Evolutionary conservation across 192 early-diverging fungal genomes (phyloP), one percentile per base, ranked within the genome.

Genomic region (Obelidium mucronatum): DNA sequence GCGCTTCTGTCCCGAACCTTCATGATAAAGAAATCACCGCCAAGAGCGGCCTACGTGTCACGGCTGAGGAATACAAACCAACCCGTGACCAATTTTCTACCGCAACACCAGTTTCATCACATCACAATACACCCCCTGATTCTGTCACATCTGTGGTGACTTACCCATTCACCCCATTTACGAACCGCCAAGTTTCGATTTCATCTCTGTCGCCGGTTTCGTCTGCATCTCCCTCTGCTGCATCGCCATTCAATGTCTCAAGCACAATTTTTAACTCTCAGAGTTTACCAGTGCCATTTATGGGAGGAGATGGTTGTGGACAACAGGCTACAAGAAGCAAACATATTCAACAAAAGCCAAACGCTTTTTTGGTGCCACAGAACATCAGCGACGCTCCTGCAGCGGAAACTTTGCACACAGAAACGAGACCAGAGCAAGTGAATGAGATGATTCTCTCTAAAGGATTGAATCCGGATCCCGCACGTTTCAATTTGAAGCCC

Each of bases 401-500:
- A 28, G 62, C 35, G 15, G 6, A 22, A 60, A 26, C 28, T n/a
- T 40, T 35, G 0, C 62, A 55, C 8, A 34, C 69, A 24, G 31
- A 17, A n/a, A 34, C 58, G 36, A 39, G 11, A 8, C 71, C 52
- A 36, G 52, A 40, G 30, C 17, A 63, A 17, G 71, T 79, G 3
- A 51, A 44, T 31, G 26, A 51, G 24, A 74, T 80, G 63, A 73
- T 76, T 30, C 58, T 39, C 24, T 63, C 51, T 34, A 52, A 58
- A 24, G 44, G 44, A 2, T 69, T 75, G 30, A 80, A 80, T 39
- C 79, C 79, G 4, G 11, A 31, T 26, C 72, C 42, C 17, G 1
- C 30, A 3, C 13, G 28, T 15, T 80, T 76, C 35, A 52, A 80
- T 26, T 31, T 37, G 31, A 26, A 61, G 5, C 74, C 73, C 40